Conservation (phyloP, 768 basidiomycete genomes). For the Omphalotus guepiniiformis region DNA sequence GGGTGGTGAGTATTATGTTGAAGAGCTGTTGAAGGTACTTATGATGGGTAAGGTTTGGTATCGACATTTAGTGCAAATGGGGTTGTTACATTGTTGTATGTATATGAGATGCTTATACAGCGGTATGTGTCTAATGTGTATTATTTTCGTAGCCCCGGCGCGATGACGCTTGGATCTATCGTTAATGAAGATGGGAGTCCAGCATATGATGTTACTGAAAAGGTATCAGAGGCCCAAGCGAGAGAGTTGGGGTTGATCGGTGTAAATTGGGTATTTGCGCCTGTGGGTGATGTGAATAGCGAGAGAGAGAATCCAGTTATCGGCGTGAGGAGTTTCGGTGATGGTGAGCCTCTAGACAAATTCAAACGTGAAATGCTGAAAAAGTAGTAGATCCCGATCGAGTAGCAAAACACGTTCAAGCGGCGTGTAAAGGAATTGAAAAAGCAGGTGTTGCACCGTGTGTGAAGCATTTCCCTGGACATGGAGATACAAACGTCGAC, state of each 20-base stretch:
- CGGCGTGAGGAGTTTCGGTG: constrained; percentile 68
- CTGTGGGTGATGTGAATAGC: constrained; percentile 71
- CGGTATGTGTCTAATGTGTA: not conserved
- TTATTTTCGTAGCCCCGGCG: constrained; percentile 49
- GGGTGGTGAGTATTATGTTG: constrained; percentile 48
- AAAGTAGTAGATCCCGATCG: constrained; percentile 50
- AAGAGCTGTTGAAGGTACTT: not conserved
- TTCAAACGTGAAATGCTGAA: not conserved
- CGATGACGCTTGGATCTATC: constrained; percentile 66
- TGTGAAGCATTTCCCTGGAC: constrained; percentile 72
- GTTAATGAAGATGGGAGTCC: too few relatives aligned
- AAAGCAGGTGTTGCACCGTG: constrained; percentile 51
- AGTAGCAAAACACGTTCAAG: constrained; percentile 45
- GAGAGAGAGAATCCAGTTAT: constrained; percentile 69
- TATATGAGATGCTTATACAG: constrained; percentile 9
- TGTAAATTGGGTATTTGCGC: constrained; percentile 70
- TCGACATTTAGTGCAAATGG: constrained; percentile 57
- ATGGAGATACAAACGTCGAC: constrained; percentile 70
- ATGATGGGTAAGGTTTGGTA: constrained; percentile 46
- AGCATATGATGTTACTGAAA: constrained; percentile 38
- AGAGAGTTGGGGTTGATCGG: constrained; percentile 56
- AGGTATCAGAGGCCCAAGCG: constrained; percentile 45
- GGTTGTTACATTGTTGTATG: constrained; percentile 68
- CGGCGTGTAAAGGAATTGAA: constrained; percentile 45
- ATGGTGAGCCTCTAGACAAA: constrained; percentile 35